Evolutionary conservation across 768 basidiomycete species (phyloP).

Genomic region (Xerocomellus intermedius): DNA sequence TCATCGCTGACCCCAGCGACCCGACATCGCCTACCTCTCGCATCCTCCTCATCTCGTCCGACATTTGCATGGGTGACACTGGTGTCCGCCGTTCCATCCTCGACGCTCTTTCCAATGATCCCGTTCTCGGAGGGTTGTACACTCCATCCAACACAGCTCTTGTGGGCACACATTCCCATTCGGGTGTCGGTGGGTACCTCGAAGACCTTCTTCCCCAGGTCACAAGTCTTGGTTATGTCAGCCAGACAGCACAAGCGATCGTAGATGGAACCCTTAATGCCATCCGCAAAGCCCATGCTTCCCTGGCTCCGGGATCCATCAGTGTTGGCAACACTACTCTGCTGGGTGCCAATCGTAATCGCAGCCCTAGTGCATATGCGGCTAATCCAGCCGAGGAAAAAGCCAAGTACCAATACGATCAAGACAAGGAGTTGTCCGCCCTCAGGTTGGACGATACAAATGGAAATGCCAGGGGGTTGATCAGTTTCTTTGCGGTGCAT

Average conservation of each 20-base stretch:
- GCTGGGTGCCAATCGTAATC: conserved; percentile 66
- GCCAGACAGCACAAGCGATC: conserved; percentile 70
- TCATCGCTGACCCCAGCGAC: conserved; percentile 50
- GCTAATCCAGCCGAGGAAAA: conserved; percentile 73
- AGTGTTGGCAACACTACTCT: conserved; percentile 69
- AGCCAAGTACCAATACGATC: conserved; percentile 63
- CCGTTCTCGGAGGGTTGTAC: conserved; percentile 61
- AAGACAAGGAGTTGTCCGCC: conserved; percentile 72
- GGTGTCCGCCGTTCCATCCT: conserved; percentile 73
- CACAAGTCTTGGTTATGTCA: conserved; percentile 71
- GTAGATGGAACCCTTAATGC: conserved; percentile 67
- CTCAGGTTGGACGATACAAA: conserved; percentile 59
- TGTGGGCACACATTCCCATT: conserved; percentile 71
- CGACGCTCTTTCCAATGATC: conserved; percentile 44
- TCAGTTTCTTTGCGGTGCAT: conserved; percentile 78
- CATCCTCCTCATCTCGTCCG: conserved; percentile 76
- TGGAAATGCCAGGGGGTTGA: conserved; percentile 61
- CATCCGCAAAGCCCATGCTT: conserved; percentile 64
- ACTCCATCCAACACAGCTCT: conserved; percentile 71
- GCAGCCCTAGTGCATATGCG: conserved; percentile 73
- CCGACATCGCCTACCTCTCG: conserved; percentile 47
- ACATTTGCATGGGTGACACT: conserved; percentile 81
- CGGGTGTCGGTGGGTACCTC: conserved; percentile 76
- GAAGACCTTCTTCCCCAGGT: conserved; percentile 78
- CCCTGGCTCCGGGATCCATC: conserved; percentile 56